Base-by-base conservation (phyloP, 2,329 filamentous ascomycete species). In the Colletotrichum sp. region DNA sequence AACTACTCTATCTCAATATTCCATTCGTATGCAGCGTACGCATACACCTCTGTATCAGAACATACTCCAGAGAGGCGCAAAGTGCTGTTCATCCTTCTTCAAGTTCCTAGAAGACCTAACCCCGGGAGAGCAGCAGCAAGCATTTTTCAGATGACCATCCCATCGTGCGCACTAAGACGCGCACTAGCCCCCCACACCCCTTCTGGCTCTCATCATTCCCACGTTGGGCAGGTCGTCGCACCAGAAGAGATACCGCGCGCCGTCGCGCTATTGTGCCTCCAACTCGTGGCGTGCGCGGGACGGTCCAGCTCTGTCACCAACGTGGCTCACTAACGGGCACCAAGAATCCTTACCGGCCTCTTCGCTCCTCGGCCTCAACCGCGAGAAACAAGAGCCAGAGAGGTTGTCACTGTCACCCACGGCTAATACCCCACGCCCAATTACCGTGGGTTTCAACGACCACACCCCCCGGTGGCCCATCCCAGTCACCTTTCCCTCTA, bases 111-210 rank as follows among this genome's bases (percentile, higher is more conserved):
- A 52, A 52, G 19, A 52, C 44, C 13, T 39, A 1, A 30, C 62
- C 62, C 32, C 16, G 7, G 30, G 62, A 64, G 62, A 64, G 27
- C 22, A 59, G 55, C 22, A 25, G 29, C 29, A 64, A 71, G n/a
- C 52, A 62, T 30, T 22, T 22, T 75, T 63, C 69, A 68, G 69
- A 75, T 68, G 72, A 71, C 69, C 72, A 29, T 59, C 39, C 67
- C 36, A 19, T 44, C 36, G 29, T 36, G 62, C 52, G 34, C 49
- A 64, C 65, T 39, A 32, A 70, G 39, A 36, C n/a, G 25, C 57
- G 36, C 62, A 52, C 57, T 36, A 76, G 36, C 69, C 62, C 52
- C 36, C 61, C 19, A 29, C 30, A 27, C 32, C 25, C 49, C 36
- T 61, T 32, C n/a, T 13, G n/a, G 30, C 36, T 44, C 15, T 8